Evolutionary conservation across 1,139 yeast genomes (phyloP), one percentile per base, ranked within the genome.

Genomic region (Schwanniomyces etchellsii): DNA sequence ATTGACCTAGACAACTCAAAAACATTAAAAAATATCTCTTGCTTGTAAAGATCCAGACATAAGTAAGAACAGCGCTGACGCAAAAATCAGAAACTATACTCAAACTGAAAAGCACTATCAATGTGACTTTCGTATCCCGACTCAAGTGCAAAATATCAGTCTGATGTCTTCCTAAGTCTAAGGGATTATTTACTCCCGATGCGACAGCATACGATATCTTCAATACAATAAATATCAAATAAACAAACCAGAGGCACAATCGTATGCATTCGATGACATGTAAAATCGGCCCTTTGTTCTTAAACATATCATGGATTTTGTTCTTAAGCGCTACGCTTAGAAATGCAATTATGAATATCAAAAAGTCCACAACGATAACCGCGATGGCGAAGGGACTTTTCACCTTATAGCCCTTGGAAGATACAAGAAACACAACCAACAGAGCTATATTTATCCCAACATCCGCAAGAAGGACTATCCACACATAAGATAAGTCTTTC

Each of bases 61-160:
- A 34, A 46, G 48, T 42, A 40, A 44, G 39, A 5, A 42, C 33
- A 9, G 36, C 28, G 16, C 45, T 33, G 11, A 44, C 30, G 2
- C 37, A 32, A 11, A 39, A 38, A 32, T 45, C 43, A 16, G 34
- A 31, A 13, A 45, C 25, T 11, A 44, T 27, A n/a, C 39, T 28
- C 2, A 42, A 9, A 5, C n/a, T 20, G 14, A n/a, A 9, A 11
- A 28, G 7, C 17, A 20, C 20, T 5, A 20, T n/a, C 11, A 28
- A 7, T 6, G 27, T 22, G 5, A 21, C 18, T 11, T 12, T 9
- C 18, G 14, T 11, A 14, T 10, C 27, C 10, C n/a, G 9, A 11
- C 14, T 21, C 5, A 20, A 11, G 7, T 11, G 9, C 10, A 21
- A 4, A 14, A 21, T n/a, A 11, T 10, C 13, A 10, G 9, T 12